phyloP scores from a whole-genome alignment of 1,139 yeast genomes.

The Entelexis paramagnoliae region DNA sequence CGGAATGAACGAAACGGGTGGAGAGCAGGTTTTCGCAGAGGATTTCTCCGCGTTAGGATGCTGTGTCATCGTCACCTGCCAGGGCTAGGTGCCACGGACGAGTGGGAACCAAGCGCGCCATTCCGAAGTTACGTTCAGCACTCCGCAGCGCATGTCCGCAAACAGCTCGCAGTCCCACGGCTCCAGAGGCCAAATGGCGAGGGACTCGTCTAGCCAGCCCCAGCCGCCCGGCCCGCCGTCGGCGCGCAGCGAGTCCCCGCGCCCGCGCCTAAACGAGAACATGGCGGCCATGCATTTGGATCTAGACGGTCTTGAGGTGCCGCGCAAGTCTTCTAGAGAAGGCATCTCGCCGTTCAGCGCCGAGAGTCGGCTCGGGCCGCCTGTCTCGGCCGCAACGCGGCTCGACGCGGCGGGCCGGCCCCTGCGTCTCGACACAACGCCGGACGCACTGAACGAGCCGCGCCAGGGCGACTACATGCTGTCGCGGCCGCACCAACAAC shows the following conservation, averaged over 20 bases:
- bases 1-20: neutral
- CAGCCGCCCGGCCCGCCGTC: neutral
- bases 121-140: neutral
- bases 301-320: neutral
- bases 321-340: neutral
- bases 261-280: neutral
- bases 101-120: slow-evolving; percentile 1
- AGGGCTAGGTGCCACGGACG: slow-evolving; percentile 6
- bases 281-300: slow-evolving; percentile 3
- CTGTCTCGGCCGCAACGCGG: neutral
- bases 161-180: slow-evolving; percentile 2
- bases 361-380: neutral
- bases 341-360: slow-evolving; percentile 7
- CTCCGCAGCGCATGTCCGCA: neutral
- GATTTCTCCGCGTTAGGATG: neutral
- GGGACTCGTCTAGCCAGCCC: neutral
- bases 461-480: slow-evolving; percentile 4
- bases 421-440: slow-evolving; percentile 18
- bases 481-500: slow-evolving; percentile 3
- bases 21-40: neutral
- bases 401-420: slow-evolving; percentile 2
- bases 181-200: neutral
- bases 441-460: slow-evolving; percentile 15
- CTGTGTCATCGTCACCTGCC: slow-evolving; percentile 4
- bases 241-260: neutral